Percentiles rank a stretch among this genome's conserved stretches.
These are phyloP conservation scores for Termitomyces sp. DNA, from an alignment of 768 basidiomycete genomes.

Conservation along the genomic window DNA sequence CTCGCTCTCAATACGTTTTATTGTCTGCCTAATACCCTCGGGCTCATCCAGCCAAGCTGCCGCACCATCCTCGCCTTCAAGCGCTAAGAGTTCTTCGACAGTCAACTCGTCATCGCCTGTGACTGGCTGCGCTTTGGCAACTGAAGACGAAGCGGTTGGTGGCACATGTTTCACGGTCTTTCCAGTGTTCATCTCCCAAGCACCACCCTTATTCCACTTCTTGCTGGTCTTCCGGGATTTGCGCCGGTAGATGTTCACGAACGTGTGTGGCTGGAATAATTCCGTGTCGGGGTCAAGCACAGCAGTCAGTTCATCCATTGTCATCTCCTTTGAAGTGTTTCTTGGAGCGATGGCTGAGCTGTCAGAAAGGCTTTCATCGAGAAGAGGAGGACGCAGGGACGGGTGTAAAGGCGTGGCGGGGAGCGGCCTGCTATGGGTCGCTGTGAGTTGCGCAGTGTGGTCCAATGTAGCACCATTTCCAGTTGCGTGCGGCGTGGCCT, in stretches of 20 bases:
- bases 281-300: slow-evolving; percentile 1
- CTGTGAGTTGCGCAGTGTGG: neutral
- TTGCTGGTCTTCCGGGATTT: neutral
- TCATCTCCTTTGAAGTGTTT: slow-evolving; percentile 9
- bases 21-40: slow-evolving; percentile 3
- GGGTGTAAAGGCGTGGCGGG: slow-evolving; percentile 4
- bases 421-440: slow-evolving; percentile 3
- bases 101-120: slow-evolving; percentile 10
- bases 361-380: neutral
- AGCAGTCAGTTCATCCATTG: slow-evolving; percentile 8
- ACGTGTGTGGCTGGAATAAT: neutral
- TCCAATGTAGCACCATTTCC: neutral
- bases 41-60: slow-evolving; percentile 11
- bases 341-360: neutral
- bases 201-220: slow-evolving; percentile 6
- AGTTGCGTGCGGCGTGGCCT: slow-evolving; percentile 2
- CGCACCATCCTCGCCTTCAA: slow-evolving; percentile 5
- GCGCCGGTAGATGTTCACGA: neutral
- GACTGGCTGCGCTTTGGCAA: neutral
- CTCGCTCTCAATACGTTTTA: slow-evolving; percentile 7
- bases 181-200: slow-evolving; percentile 12
- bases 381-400: slow-evolving; percentile 2
- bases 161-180: slow-evolving; percentile 13
- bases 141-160: neutral
- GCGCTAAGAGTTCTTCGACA: slow-evolving; percentile 13